These are phyloP conservation scores for Jatropha multifida DNA, from an alignment of 441 rosid genomes.

Conservation along the genomic window DNA sequence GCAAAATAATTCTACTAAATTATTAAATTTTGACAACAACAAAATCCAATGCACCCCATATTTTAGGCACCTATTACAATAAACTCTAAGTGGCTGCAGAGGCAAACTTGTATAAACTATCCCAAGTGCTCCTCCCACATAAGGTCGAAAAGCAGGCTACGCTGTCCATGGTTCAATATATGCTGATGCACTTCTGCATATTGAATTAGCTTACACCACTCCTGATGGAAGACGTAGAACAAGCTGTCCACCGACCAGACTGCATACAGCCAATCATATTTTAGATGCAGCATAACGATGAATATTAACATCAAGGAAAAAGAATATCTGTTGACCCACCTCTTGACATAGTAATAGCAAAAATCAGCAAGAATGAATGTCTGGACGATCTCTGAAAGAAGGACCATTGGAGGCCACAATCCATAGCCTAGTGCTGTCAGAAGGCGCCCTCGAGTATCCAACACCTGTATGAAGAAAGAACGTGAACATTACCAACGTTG, in stretches of 20 bases:
- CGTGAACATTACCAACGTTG: background rate
- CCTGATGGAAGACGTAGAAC: conserved; percentile 95
- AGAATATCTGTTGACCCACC: conserved; percentile 39
- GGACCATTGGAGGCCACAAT: conserved; percentile 94
- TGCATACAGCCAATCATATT: conserved; percentile 32
- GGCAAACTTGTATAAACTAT: background rate
- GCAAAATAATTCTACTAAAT: conserved; percentile 11
- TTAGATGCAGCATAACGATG: background rate
- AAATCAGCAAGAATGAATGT: conserved; percentile 96
- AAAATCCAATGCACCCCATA: conserved; percentile 13
- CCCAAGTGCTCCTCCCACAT: background rate
- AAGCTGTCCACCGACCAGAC: conserved; percentile 92
- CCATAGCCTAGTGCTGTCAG: conserved; percentile 86
- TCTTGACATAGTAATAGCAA: conserved; percentile 90
- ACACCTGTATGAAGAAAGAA: conserved; percentile 45
- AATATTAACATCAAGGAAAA: background rate
- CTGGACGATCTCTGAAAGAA: conserved; percentile 87
- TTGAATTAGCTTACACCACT: conserved; percentile 56
- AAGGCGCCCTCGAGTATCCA: conserved; percentile 80
- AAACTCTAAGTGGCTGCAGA: conserved; percentile 7
- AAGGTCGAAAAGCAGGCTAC: background rate
- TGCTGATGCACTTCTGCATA: background rate
- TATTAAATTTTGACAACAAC: conserved; percentile 1
- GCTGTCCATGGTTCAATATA: background rate
- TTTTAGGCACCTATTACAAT: background rate